phyloP scores from a whole-genome alignment of 441 rosid species.

The Pelargonium citronellum region DNA sequence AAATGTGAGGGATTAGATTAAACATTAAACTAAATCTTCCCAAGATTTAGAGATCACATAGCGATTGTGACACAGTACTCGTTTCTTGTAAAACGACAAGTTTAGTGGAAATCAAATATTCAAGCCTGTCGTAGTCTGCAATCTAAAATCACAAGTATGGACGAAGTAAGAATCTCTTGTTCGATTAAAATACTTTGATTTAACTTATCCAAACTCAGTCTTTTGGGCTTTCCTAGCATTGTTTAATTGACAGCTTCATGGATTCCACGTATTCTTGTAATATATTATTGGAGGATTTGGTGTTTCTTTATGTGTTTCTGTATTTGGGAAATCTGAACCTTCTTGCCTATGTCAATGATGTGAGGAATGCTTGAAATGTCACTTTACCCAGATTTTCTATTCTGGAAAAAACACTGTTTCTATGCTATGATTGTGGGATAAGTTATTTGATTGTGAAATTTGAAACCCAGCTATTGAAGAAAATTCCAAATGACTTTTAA shows the following conservation, averaged over 20 bases:
- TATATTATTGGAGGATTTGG: neutral
- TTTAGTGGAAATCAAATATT: constrained; percentile 3
- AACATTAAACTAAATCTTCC: constrained; percentile 28
- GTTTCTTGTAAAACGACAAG: constrained; percentile 19
- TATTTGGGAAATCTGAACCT: constrained; percentile 6
- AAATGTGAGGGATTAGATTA: constrained; percentile 21
- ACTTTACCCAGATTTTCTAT: neutral
- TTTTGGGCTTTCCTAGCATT: neutral
- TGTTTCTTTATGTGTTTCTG: neutral
- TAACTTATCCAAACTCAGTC: constrained; percentile 5
- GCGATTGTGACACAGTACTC: constrained; percentile 33
- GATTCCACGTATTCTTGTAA: neutral
- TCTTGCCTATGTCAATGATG: neutral
- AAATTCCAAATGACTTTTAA: neutral
- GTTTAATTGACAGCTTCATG: neutral
- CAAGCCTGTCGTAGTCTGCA: constrained; percentile 15
- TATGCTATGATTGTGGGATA: neutral
- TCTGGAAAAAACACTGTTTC: neutral
- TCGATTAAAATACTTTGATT: neutral
- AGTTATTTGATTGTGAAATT: neutral
- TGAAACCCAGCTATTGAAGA: neutral
- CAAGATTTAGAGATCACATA: constrained; percentile 27
- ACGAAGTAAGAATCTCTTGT: constrained; percentile 3
- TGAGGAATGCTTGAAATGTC: neutral
- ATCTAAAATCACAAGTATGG: constrained; percentile 9